phyloP scores from a whole-genome alignment of 805 yeast genomes.

The Ogataea salicorniae region DNA sequence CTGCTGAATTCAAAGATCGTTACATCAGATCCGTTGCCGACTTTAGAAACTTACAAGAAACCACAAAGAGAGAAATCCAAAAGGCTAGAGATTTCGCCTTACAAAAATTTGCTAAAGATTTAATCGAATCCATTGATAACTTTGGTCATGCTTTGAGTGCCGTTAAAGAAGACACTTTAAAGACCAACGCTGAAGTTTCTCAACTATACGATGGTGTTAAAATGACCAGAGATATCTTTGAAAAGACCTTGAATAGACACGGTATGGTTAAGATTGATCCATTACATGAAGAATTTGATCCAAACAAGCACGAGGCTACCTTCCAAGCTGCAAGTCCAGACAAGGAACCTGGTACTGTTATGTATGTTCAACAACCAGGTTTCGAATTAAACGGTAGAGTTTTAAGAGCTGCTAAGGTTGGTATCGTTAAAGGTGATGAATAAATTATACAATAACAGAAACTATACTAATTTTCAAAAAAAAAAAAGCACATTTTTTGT shows the following conservation, averaged over 20 bases:
- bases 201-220: slow-evolving; percentile 82
- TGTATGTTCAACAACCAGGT: slow-evolving; percentile 90
- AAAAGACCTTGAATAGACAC: slow-evolving; percentile 73
- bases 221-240: slow-evolving; percentile 84
- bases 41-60: slow-evolving; percentile 86
- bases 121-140: slow-evolving; percentile 85
- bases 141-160: slow-evolving; percentile 80
- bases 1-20: slow-evolving; percentile 77
- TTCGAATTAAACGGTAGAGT: slow-evolving; percentile 83
- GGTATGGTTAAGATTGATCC: slow-evolving; percentile 83
- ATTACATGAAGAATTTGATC: slow-evolving; percentile 79
- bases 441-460: not conserved
- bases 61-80: slow-evolving; percentile 80
- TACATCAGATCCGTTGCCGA: slow-evolving; percentile 84
- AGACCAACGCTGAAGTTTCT: slow-evolving; percentile 57
- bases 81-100: slow-evolving; percentile 87
- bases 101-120: slow-evolving; percentile 86
- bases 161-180: slow-evolving; percentile 58
- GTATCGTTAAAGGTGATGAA: slow-evolving; percentile 66
- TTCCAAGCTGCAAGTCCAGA: slow-evolving; percentile 83
- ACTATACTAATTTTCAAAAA: no score
- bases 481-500: no score
- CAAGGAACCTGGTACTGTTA: slow-evolving; percentile 87
- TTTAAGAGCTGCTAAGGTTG: slow-evolving; percentile 93
- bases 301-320: slow-evolving; percentile 88